A percentile compares a stretch with the other conserved stretches of the same genome.
phyloP scores from a whole-genome alignment of 2,329 filamentous ascomycete species.

The Aspergillus luchuensis region DNA sequence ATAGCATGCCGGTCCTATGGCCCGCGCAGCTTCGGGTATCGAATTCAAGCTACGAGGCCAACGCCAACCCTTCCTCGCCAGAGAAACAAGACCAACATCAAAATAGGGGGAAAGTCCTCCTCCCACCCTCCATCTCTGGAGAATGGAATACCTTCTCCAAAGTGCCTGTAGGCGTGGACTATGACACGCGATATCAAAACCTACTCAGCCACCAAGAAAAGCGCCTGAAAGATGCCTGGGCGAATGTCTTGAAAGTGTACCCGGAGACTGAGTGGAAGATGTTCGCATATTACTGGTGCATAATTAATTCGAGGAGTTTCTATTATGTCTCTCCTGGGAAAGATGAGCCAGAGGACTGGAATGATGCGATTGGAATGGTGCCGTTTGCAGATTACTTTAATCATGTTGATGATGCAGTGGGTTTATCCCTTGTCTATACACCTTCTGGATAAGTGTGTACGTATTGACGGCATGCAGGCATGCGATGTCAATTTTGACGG shows the following conservation, averaged over 20 bases:
- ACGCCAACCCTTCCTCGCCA: constrained; percentile 16
- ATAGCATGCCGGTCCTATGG: constrained; percentile 62
- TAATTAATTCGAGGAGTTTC: constrained; percentile 62
- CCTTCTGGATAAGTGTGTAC: background rate
- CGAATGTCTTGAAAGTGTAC: constrained; percentile 42
- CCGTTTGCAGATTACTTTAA: constrained; percentile 48
- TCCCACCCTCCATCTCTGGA: constrained; percentile 42
- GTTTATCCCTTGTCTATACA: constrained; percentile 8
- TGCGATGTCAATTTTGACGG: constrained; percentile 34
- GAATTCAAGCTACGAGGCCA: constrained; percentile 30
- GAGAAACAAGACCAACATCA: background rate
- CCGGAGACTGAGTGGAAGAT: constrained; percentile 41
- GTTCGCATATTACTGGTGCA: constrained; percentile 59
- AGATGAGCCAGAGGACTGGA: constrained; percentile 34
- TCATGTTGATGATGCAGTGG: constrained; percentile 39
- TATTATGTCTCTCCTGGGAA: constrained; percentile 53
- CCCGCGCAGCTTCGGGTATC: constrained; percentile 42
- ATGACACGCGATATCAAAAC: constrained; percentile 38
- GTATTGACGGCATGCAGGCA: constrained; percentile 12
- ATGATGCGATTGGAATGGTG: constrained; percentile 44
- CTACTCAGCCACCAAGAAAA: constrained; percentile 53
- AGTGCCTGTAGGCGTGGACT: constrained; percentile 25
- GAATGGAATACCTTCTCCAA: constrained; percentile 35
- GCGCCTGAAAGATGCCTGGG: constrained; percentile 57
- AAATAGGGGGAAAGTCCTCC: constrained; percentile 5